Conservation (phyloP, 768 basidiomycete genomes). For the Amanita subjunquillea region DNA sequence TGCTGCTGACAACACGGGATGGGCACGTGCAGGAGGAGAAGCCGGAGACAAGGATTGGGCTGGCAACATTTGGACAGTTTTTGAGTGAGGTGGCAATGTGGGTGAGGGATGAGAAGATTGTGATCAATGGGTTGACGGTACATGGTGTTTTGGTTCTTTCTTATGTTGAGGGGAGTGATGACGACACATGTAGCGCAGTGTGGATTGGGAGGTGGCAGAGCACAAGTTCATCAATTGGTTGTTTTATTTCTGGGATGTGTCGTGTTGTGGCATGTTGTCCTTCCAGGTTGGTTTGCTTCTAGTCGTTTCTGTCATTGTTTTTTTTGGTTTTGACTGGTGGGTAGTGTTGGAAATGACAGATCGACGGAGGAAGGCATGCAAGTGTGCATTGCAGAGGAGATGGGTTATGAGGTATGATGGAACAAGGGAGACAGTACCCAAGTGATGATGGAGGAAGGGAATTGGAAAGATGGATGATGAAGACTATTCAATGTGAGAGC, state of each 20-base stretch:
- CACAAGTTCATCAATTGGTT: conserved; percentile 91
- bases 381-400: too few species aligned
- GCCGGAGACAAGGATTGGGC: conserved; percentile 82
- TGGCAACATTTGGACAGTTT: conserved; percentile 76
- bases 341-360: too few species aligned
- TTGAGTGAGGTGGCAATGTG: conserved; percentile 90
- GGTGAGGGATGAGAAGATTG: conserved; percentile 91
- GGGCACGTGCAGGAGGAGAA: conserved; percentile 47
- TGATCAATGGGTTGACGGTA: conserved; percentile 87
- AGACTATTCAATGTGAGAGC: too few species aligned
- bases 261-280: conserved; percentile 72
- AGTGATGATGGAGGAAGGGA: too few species aligned
- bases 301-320: neutral
- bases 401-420: too few species aligned
- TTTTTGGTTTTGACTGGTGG: neutral
- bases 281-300: conserved; percentile 57
- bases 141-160: too few species aligned
- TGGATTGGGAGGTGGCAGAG: conserved; percentile 86
- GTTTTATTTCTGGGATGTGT: conserved; percentile 91
- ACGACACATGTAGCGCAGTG: conserved; percentile 66
- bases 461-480: too few species aligned
- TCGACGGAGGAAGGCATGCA: too few species aligned
- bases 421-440: too few species aligned
- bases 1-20: conserved; percentile 47
- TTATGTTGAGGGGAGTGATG: conserved; percentile 3